Evolutionary conservation across 2,329 filamentous ascomycete genomes (phyloP).

Genomic region (Diaporthe batatas): DNA sequence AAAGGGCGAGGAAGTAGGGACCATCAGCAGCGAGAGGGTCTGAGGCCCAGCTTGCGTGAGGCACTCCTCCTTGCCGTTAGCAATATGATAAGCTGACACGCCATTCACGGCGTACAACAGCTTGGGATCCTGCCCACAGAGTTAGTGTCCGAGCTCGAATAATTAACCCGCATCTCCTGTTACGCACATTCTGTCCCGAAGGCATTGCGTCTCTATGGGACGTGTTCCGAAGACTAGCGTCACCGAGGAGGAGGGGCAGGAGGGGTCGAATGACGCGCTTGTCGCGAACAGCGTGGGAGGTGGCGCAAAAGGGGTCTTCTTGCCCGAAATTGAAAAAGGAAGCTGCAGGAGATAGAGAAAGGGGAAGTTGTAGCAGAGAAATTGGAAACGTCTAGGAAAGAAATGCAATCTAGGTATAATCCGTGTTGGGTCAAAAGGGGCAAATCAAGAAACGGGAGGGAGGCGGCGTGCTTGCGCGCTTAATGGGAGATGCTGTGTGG

Average conservation of each 20-base stretch:
- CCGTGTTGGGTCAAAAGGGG: slow-evolving; percentile 9
- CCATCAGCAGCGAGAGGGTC: slow-evolving; percentile 94
- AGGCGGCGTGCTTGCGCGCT: slow-evolving; percentile 27
- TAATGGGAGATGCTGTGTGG: slow-evolving; percentile 24
- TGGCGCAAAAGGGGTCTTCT: not conserved
- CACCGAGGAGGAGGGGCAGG: not conserved
- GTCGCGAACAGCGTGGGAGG: slow-evolving; percentile 11
- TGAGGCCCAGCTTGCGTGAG: slow-evolving; percentile 90
- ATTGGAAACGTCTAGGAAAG: not conserved
- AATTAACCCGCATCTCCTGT: not conserved
- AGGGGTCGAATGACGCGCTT: slow-evolving; percentile 6
- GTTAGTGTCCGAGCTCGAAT: slow-evolving; percentile 6
- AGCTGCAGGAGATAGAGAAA: not conserved
- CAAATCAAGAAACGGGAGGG: slow-evolving; percentile 3
- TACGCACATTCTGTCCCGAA: slow-evolving; percentile 59
- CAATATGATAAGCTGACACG: slow-evolving; percentile 91
- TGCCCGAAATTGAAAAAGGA: not conserved
- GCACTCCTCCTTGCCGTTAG: slow-evolving; percentile 85
- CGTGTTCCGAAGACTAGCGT: not conserved
- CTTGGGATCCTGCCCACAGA: slow-evolving; percentile 67
- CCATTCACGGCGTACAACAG: slow-evolving; percentile 81
- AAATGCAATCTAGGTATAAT: not conserved
- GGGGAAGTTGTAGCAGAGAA: no score
- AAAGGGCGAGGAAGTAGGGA: slow-evolving; percentile 86
- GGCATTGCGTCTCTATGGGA: slow-evolving; percentile 52